Evolutionary conservation across 805 yeast genomes (phyloP), one percentile per base, ranked within the genome.

Genomic region (Starmerella etchellsii): DNA sequence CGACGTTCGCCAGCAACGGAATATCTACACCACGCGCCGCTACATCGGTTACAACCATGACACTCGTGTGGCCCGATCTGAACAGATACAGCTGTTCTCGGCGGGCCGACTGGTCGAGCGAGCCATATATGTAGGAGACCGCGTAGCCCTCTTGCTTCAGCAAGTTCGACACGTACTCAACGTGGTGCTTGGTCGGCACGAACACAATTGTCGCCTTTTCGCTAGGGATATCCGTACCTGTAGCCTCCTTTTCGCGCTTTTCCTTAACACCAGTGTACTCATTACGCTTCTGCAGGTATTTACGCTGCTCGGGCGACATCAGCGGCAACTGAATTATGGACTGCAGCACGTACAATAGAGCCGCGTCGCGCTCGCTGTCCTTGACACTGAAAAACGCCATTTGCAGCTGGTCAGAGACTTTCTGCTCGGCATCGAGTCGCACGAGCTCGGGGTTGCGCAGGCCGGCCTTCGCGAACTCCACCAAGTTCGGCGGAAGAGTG

Each of bases 391-490:
- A 67, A 52, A 81, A 91, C 3, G 82, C 77, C 93, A 87, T 81
- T 59, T 91, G 93, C 51, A 91, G 71, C 43, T 85, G 76, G 41
- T 87, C 95, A 1, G 95, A 80, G 27, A 91, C 74, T 55, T 87
- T 91, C 10, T 85, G 67, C 54, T 91, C 99, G 3, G 95, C 78
- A 65, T 91, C 99, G 46, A 91, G 66, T 54, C 98, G 72, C 15
- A 91, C 94, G 43, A 91, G 71, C 15, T 83, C 85, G 0, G 99
- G 98, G 55, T 85, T 88, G 2, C 78, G 71, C 36, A 91, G 69
- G 6, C 99, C 99, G 4, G 97, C 97, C 57, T 87, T 85, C 39
- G 98, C 98, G 65, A 91, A 91, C 54, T 88, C 96, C 21, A 91
- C 95, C 52, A 91, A 70, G 0, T 88, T 74, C 44, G 78, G 74